A percentile compares a stretch with the other conserved stretches of the same genome.
Evolutionary conservation across 2,329 filamentous ascomycete genomes (phyloP).

Genomic region (Fusarium miscanthi): DNA sequence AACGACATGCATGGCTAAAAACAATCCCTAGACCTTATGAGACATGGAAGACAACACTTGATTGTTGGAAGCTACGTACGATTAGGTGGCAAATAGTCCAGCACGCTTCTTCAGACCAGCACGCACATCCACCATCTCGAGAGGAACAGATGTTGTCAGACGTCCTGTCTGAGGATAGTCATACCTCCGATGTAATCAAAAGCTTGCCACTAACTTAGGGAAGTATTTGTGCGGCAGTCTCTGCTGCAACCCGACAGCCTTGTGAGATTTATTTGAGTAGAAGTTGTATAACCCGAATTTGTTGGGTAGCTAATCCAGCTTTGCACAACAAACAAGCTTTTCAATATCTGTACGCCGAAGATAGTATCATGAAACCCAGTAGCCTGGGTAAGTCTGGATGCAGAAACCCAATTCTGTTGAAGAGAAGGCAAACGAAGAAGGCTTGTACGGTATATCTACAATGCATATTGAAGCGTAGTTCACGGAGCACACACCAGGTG

Average conservation of each 20-base stretch:
- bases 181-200: background rate
- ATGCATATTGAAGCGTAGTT: background rate
- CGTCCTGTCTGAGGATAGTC: background rate
- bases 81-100: conserved; percentile 24
- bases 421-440: background rate
- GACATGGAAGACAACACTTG: background rate
- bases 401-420: background rate
- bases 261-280: background rate
- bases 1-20: conserved; percentile 12
- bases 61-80: background rate
- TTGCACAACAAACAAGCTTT: background rate
- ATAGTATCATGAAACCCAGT: background rate
- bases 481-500: background rate
- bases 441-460: conserved; percentile 3
- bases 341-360: background rate
- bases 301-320: background rate
- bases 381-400: background rate
- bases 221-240: background rate
- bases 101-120: background rate
- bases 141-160: background rate
- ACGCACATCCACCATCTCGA: background rate
- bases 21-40: background rate
- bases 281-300: background rate
- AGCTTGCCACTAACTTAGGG: background rate
- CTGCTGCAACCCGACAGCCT: background rate